These are phyloP conservation scores for Posidonia oceanica DNA, from an alignment of 116 monocot species.

Conservation along the genomic window DNA sequence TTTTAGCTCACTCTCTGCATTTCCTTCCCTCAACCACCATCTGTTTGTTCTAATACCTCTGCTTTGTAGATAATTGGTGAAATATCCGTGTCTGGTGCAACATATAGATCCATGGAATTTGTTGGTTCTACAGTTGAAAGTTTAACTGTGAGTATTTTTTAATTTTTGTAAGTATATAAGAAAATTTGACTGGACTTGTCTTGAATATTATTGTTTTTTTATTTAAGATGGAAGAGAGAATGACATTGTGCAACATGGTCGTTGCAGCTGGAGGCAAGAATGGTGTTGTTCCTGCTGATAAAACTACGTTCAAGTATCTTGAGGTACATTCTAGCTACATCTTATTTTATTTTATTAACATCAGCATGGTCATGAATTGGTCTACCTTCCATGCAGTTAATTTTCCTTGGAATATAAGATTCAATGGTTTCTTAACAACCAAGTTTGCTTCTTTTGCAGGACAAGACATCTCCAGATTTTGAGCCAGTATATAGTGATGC, in stretches of 20 bases:
- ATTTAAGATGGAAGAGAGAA: slow-evolving; percentile 94
- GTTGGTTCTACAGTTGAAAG: slow-evolving; percentile 80
- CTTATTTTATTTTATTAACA: slow-evolving; percentile 2
- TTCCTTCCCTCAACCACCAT: not conserved
- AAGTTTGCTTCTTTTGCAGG: slow-evolving; percentile 25
- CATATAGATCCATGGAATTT: slow-evolving; percentile 97
- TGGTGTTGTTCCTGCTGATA: slow-evolving; percentile 88
- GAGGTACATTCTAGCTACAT: slow-evolving; percentile 36
- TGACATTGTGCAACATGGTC: slow-evolving; percentile 99
- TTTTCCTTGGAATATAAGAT: not conserved
- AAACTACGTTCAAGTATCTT: slow-evolving; percentile 83
- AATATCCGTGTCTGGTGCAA: slow-evolving; percentile 91
- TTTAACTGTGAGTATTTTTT: slow-evolving; percentile 48
- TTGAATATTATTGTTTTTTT: not conserved
- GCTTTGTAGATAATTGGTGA: slow-evolving; percentile 91
- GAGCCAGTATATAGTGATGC: slow-evolving; percentile 91
- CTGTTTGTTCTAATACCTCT: not conserved
- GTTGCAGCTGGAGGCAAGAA: slow-evolving; percentile 99
- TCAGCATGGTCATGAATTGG: not conserved
- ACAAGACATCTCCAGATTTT: slow-evolving; percentile 55
- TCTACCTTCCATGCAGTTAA: not conserved
- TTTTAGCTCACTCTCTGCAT: not conserved
- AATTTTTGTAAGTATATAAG: not conserved
- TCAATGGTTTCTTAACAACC: not conserved
- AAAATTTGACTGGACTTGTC: not conserved